Conservation (phyloP, 495 filamentous ascomycete species). For the Xanthoparmelia taractica region DNA sequence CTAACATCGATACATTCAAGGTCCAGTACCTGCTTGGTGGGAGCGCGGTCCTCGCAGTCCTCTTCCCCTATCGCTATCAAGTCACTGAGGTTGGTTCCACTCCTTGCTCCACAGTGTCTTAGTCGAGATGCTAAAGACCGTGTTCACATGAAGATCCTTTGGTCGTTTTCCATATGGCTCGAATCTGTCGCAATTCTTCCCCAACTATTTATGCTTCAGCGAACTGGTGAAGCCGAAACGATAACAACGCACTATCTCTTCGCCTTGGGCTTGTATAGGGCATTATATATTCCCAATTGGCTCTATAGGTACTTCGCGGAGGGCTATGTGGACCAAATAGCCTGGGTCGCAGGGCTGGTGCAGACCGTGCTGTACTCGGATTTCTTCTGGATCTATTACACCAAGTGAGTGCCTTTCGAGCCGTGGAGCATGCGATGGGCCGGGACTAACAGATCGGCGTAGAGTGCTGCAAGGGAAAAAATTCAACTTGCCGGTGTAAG, state of each 20-base stretch:
- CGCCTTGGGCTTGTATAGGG: slow-evolving; percentile 83
- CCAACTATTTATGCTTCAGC: slow-evolving; percentile 94
- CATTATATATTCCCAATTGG: slow-evolving; percentile 98
- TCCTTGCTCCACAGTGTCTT: background rate
- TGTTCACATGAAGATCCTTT: slow-evolving; percentile 57
- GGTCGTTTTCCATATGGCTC: slow-evolving; percentile 97
- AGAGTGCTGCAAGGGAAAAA: slow-evolving; percentile 80
- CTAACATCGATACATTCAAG: slow-evolving; percentile 92
- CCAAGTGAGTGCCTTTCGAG: slow-evolving; percentile 52
- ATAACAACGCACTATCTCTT: slow-evolving; percentile 98
- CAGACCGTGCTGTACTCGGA: slow-evolving; percentile 96
- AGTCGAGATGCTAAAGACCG: background rate
- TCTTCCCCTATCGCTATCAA: slow-evolving; percentile 79
- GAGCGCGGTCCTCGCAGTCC: slow-evolving; percentile 65
- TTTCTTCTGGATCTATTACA: slow-evolving; percentile 99
- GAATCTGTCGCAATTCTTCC: slow-evolving; percentile 94
- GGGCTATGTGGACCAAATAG: slow-evolving; percentile 68
- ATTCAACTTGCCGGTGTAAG: slow-evolving; percentile 76
- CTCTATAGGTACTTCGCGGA: slow-evolving; percentile 79
- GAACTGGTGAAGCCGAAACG: slow-evolving; percentile 94
- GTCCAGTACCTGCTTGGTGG: slow-evolving; percentile 83
- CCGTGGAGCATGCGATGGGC: slow-evolving; percentile 16
- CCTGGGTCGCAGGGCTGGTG: slow-evolving; percentile 76
- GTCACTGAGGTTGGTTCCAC: slow-evolving; percentile 45
- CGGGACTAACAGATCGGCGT: slow-evolving; percentile 20